Evolutionary conservation across 768 basidiomycete genomes (phyloP).

Genomic region (Rhizopogon vesiculosus): DNA sequence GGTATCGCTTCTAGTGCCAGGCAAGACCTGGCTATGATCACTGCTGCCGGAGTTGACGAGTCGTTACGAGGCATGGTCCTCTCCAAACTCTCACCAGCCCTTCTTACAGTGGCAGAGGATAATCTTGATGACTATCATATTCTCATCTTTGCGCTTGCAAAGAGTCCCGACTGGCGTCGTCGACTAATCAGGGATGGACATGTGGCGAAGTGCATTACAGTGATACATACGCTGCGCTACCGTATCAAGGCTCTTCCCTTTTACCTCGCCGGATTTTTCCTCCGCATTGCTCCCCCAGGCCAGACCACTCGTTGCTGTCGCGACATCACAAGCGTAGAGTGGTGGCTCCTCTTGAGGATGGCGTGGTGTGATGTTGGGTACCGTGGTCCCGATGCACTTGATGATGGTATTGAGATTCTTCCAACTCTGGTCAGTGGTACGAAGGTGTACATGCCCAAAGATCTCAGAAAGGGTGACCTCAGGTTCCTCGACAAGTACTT

Average conservation of each 20-base stretch:
- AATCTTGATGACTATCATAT: background rate
- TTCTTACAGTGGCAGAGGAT: background rate
- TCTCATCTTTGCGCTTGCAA: background rate
- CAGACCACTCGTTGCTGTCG: too few relatives aligned
- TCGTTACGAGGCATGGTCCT: background rate
- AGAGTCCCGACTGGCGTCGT: background rate
- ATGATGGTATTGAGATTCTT: too few relatives aligned
- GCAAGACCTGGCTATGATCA: background rate
- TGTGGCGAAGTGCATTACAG: background rate
- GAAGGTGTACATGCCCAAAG: too few relatives aligned
- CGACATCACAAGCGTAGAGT: background rate
- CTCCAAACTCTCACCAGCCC: background rate
- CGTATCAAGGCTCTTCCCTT: background rate
- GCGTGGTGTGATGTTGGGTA: conserved; percentile 10
- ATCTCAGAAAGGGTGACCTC: too few relatives aligned
- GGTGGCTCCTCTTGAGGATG: background rate
- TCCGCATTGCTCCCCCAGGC: too few relatives aligned
- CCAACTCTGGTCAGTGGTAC: too few relatives aligned
- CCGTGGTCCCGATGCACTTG: too few relatives aligned
- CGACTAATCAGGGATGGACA: background rate
- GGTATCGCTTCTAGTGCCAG: background rate
- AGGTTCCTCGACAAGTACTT: too few relatives aligned
- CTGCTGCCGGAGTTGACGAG: background rate
- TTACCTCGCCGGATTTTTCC: too few relatives aligned
- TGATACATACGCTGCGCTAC: background rate